These are phyloP conservation scores for Aurantiochytrium sp. DNA, from an alignment of 108 stramenopile species.

Conservation along the genomic window DNA sequence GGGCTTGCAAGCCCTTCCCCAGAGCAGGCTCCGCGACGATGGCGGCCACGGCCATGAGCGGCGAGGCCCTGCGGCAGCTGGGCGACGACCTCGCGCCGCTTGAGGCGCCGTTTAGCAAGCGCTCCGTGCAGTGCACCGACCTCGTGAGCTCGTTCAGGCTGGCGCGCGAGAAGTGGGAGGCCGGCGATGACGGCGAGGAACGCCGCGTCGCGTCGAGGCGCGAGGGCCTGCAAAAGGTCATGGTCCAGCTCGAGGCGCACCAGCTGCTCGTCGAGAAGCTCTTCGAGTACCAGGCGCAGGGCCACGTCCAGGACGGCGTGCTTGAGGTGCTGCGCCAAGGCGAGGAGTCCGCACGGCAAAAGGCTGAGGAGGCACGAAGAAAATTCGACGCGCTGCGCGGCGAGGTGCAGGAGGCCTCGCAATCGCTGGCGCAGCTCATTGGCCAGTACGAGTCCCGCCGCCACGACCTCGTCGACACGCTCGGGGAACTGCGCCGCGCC, in stretches of 20 bases:
- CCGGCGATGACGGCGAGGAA: neutral
- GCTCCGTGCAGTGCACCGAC: neutral
- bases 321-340: neutral
- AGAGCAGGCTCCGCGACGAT: too few species aligned
- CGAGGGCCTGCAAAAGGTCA: neutral
- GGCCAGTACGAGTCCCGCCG: neutral
- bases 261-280: slow-evolving; percentile 1
- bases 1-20: too few species aligned
- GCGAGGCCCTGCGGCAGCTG: neutral
- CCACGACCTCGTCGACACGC: neutral
- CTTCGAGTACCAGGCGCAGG: neutral
- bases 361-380: neutral
- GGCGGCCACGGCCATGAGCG: neutral
- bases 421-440: neutral
- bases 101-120: neutral
- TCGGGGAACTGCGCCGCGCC: neutral
- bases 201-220: neutral
- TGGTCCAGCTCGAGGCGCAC: slow-evolving; percentile 7
- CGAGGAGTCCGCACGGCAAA: neutral
- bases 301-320: neutral
- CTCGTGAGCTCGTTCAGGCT: neutral
- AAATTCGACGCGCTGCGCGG: neutral
- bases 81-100: neutral
- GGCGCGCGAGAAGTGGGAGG: neutral
- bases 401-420: neutral